These are phyloP conservation scores for Rhodofomes roseus DNA, from an alignment of 1,284 basidiomycete species.

Conservation along the genomic window DNA sequence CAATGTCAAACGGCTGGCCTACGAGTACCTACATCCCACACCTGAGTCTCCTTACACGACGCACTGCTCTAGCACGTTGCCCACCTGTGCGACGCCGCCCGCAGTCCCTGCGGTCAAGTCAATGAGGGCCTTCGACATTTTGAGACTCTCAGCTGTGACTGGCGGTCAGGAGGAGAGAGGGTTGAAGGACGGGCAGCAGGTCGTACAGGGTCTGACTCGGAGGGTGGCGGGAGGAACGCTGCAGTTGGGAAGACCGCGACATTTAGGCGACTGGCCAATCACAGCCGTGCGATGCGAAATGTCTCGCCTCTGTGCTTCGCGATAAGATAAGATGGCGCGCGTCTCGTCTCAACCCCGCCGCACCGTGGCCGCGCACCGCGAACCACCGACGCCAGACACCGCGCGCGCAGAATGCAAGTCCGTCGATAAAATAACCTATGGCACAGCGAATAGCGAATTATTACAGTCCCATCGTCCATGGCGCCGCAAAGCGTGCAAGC, in stretches of 20 bases:
- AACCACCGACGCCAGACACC: too few relatives aligned
- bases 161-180: background rate
- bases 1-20: conserved; percentile 95
- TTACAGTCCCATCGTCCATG: conserved; percentile 1
- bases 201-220: background rate
- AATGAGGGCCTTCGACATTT: conserved; percentile 58
- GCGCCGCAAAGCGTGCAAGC: background rate
- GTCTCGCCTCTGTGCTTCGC: background rate
- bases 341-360: too few relatives aligned
- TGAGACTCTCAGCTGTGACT: conserved; percentile 8
- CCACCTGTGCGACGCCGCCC: conserved; percentile 86
- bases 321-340: conserved; percentile 12
- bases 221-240: background rate
- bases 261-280: conserved; percentile 20
- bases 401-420: background rate
- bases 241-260: background rate
- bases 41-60: conserved; percentile 5
- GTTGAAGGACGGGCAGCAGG: background rate
- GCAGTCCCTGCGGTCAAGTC: conserved; percentile 84
- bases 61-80: conserved; percentile 8
- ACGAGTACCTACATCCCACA: conserved; percentile 65
- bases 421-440: conserved; percentile 5
- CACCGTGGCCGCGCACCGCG: too few relatives aligned
- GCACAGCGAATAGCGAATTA: conserved; percentile 6
- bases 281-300: conserved; percentile 11